These are phyloP conservation scores for Parietaria judaica DNA, from an alignment of 306 rosid species.

Conservation along the genomic window DNA sequence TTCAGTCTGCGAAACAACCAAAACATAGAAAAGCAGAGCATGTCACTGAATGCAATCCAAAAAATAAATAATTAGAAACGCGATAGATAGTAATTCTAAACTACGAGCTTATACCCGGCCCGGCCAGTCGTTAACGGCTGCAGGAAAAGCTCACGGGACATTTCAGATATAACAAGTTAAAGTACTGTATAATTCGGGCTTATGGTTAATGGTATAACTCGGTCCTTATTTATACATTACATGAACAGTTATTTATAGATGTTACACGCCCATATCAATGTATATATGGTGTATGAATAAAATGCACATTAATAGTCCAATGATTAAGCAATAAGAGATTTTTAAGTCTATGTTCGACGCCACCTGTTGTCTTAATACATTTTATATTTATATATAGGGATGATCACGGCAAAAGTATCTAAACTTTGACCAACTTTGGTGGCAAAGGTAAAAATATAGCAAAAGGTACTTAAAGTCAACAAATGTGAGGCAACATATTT, in stretches of 20 bases:
- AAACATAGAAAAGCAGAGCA: constrained; percentile 7
- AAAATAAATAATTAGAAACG: background rate
- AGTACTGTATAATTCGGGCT: constrained; percentile 22
- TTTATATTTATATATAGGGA: no score
- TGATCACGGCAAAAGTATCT: no score
- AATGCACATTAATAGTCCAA: background rate
- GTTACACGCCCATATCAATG: background rate
- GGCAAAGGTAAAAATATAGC: no score
- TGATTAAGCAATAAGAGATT: background rate
- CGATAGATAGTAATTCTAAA: background rate
- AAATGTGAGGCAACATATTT: no score
- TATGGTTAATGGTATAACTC: constrained; percentile 15
- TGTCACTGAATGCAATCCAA: constrained; percentile 12
- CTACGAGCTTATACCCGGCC: constrained; percentile 33
- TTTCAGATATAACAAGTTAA: constrained; percentile 17
- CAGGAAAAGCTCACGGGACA: constrained; percentile 22
- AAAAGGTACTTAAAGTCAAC: no score
- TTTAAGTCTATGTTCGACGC: constrained; percentile 3
- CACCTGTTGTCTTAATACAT: background rate
- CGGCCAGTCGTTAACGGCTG: constrained; percentile 26
- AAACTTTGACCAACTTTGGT: no score
- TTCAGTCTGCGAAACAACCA: constrained; percentile 34
- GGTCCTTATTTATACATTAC: constrained; percentile 21
- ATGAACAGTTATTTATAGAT: constrained; percentile 12
- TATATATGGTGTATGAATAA: constrained; percentile 8